These are phyloP conservation scores for Cordyceps pruinosa DNA, from an alignment of 2,329 filamentous ascomycete genomes.

Conservation along the genomic window DNA sequence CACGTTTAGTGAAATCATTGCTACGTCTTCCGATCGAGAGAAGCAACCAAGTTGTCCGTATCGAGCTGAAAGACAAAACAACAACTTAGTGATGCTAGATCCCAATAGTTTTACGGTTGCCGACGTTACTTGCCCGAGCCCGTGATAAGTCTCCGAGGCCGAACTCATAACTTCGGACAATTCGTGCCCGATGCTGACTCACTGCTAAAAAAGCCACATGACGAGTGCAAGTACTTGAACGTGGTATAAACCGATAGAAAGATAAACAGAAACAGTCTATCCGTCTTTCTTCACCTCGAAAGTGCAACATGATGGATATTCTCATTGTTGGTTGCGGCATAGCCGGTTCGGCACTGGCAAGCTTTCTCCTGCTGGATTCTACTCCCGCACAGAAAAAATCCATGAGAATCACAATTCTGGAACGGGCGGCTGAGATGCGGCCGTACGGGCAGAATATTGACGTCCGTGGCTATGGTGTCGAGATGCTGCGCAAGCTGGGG, in stretches of 20 bases:
- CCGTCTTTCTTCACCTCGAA: background rate
- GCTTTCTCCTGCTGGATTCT: constrained; percentile 30
- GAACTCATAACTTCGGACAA: background rate
- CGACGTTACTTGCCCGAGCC: background rate
- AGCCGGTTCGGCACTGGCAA: constrained; percentile 36
- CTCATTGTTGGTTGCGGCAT: constrained; percentile 43
- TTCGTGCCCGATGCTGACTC: background rate
- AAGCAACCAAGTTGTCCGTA: too few relatives aligned
- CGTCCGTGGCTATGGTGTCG: constrained; percentile 35
- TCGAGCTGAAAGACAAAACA: too few relatives aligned
- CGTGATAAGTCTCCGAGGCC: background rate
- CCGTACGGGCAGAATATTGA: constrained; percentile 39
- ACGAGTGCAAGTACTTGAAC: background rate
- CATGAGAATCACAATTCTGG: constrained; percentile 34
- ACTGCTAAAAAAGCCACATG: too few relatives aligned
- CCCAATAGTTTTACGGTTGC: background rate
- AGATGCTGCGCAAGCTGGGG: constrained; percentile 32
- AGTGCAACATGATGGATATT: constrained; percentile 19
- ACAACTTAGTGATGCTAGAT: too few relatives aligned
- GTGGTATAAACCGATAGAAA: background rate
- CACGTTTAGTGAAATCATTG: too few relatives aligned
- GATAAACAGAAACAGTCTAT: background rate
- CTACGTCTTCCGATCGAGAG: too few relatives aligned
- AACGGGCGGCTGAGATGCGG: constrained; percentile 32
- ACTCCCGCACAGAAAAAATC: constrained; percentile 14